Conservation (phyloP, 192 early-diverging fungal genomes). For the Coemansia sp. region DNA sequence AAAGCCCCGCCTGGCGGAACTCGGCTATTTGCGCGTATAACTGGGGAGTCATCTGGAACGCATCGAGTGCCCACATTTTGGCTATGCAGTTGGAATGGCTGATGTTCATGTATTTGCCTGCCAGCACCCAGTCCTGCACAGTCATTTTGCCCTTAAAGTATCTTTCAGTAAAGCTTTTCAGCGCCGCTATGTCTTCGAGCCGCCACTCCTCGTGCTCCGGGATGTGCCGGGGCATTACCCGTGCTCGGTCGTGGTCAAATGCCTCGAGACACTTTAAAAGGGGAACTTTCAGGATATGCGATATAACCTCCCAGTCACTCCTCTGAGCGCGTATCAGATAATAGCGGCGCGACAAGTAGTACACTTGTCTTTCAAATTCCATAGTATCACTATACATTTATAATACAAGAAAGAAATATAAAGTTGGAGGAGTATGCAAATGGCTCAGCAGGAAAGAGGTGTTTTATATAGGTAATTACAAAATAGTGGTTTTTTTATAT, state of each 20-base stretch:
- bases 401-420: conserved; percentile 6
- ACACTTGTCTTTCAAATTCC: conserved; percentile 16
- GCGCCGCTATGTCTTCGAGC: conserved; percentile 24
- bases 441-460: too few relatives aligned
- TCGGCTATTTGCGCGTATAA: conserved; percentile 36
- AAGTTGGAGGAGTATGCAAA: too few relatives aligned
- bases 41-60: conserved; percentile 30
- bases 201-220: conserved; percentile 23
- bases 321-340: conserved; percentile 10
- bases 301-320: conserved; percentile 35
- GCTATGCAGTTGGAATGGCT: conserved; percentile 35
- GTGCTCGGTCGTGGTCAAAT: conserved; percentile 16
- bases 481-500: too few relatives aligned
- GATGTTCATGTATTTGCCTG: conserved; percentile 48
- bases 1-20: conserved; percentile 27
- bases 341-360: conserved; percentile 8
- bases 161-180: conserved; percentile 33
- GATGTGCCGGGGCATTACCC: conserved; percentile 12
- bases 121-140: conserved; percentile 40
- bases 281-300: conserved; percentile 23
- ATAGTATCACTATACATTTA: conserved; percentile 5
- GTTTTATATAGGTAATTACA: too few relatives aligned
- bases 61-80: conserved; percentile 44
- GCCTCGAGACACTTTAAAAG: conserved; percentile 20
- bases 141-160: conserved; percentile 30